Evolutionary conservation across 148 eudicot genomes (phyloP).

Genomic region (Agrostemma githago): DNA sequence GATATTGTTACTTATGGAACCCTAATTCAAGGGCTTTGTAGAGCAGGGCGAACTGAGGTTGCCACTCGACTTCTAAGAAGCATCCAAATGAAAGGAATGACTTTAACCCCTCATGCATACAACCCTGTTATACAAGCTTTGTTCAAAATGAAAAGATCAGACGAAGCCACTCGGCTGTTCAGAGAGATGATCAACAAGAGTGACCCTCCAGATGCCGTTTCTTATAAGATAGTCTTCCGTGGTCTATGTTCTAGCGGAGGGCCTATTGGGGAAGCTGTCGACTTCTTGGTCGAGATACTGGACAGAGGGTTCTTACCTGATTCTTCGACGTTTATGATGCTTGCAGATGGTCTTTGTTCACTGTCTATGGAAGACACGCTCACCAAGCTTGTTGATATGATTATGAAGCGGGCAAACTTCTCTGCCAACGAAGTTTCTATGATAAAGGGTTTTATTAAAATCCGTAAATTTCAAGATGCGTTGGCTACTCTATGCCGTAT

Average conservation of each 20-base stretch:
- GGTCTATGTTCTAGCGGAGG: slow-evolving; percentile 95
- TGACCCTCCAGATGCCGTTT: slow-evolving; percentile 69
- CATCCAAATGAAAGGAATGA: slow-evolving; percentile 79
- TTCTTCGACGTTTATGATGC: slow-evolving; percentile 57
- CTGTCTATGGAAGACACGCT: slow-evolving; percentile 76
- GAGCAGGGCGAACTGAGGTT: slow-evolving; percentile 66
- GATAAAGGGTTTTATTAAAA: slow-evolving; percentile 76
- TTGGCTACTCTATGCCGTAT: slow-evolving; percentile 61
- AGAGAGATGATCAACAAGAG: slow-evolving; percentile 80
- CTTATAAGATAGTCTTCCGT: slow-evolving; percentile 62
- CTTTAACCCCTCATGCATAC: slow-evolving; percentile 70
- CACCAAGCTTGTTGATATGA: slow-evolving; percentile 53
- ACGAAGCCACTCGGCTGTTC: slow-evolving; percentile 68
- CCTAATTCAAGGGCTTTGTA: slow-evolving; percentile 82
- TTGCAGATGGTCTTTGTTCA: slow-evolving; percentile 87
- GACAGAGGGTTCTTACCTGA: slow-evolving; percentile 70
- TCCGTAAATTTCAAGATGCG: slow-evolving; percentile 80
- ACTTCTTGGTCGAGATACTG: slow-evolving; percentile 64
- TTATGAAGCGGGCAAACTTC: slow-evolving; percentile 57
- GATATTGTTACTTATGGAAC: slow-evolving; percentile 89
- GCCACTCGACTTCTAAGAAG: slow-evolving; percentile 75
- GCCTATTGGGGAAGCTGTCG: slow-evolving; percentile 85
- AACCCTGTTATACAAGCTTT: slow-evolving; percentile 78
- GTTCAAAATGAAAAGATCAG: slow-evolving; percentile 48
- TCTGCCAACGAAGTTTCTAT: slow-evolving; percentile 60